Conservation (phyloP, 2,329 filamentous ascomycete species). For the Claviceps spartinae region DNA sequence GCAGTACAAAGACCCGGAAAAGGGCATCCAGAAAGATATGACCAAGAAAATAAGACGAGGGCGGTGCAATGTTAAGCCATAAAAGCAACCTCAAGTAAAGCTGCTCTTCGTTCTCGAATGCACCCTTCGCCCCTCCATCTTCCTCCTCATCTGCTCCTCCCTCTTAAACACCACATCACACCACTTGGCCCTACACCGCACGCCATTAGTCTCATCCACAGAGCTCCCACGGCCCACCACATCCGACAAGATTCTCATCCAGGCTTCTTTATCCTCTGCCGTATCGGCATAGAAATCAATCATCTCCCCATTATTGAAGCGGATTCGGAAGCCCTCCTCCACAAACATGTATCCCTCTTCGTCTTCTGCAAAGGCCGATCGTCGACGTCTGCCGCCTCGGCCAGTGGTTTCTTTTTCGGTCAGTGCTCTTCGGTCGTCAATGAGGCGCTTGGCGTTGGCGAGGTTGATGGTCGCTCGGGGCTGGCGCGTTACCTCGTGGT, state of each 20-base stretch:
- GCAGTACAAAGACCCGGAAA: not conserved
- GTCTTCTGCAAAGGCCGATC: conserved; percentile 93
- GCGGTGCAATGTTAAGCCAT: too few species aligned
- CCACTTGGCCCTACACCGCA: conserved; percentile 44
- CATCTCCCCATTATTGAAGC: conserved; percentile 94
- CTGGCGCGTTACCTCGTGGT: conserved; percentile 88
- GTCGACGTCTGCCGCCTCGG: conserved; percentile 65
- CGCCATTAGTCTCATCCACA: conserved; percentile 30
- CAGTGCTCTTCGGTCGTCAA: conserved; percentile 77
- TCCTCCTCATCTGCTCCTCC: conserved; percentile 44
- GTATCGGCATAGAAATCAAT: conserved; percentile 98
- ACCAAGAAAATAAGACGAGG: too few species aligned
- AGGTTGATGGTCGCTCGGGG: conserved; percentile 95
- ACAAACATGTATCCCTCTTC: conserved; percentile 99
- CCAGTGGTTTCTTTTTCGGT: conserved; percentile 72
- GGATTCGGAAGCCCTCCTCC: conserved; percentile 96
- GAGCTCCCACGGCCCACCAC: conserved; percentile 41
- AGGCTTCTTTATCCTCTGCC: conserved; percentile 74
- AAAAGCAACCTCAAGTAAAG: conserved; percentile 16
- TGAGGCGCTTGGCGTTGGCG: conserved; percentile 79
- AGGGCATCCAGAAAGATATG: not conserved
- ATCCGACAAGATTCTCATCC: conserved; percentile 82
- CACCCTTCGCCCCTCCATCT: conserved; percentile 36
- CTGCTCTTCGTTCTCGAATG: conserved; percentile 47
- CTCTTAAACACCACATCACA: conserved; percentile 53